Percentiles rank a stretch among this genome's conserved stretches.
Evolutionary conservation across 192 early-diverging fungal genomes (phyloP).

Genomic region (Pilaira anomala): DNA sequence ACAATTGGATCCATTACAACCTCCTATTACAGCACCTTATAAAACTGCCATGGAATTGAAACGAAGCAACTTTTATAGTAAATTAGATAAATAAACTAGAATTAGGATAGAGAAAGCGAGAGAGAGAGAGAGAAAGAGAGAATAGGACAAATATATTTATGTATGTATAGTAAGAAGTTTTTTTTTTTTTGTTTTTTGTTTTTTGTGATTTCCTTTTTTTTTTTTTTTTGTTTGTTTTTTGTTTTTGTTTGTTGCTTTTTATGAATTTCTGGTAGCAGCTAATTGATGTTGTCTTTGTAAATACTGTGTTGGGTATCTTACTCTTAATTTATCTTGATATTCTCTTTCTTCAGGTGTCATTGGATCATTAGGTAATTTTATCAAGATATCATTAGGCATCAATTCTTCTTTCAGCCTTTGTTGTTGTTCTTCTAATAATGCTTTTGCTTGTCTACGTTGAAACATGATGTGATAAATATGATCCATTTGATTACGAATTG

Average conservation of each 20-base stretch:
- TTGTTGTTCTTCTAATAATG: conserved; percentile 16
- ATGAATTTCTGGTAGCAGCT: background rate
- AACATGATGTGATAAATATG: conserved; percentile 11
- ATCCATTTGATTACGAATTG: conserved; percentile 43
- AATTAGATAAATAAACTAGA: conserved; percentile 21
- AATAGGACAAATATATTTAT: conserved; percentile 1
- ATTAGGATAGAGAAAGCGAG: background rate
- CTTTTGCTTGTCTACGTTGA: conserved; percentile 8
- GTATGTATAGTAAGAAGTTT: background rate
- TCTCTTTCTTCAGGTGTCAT: background rate
- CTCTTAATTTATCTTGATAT: background rate
- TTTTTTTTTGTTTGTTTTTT: too few species aligned
- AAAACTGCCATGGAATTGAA: conserved; percentile 75
- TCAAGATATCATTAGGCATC: background rate
- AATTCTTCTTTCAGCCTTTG: conserved; percentile 6
- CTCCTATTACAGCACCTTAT: conserved; percentile 89
- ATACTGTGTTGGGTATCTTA: conserved; percentile 16
- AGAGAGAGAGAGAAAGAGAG: background rate
- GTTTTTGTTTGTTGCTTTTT: too few species aligned
- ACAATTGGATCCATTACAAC: conserved; percentile 70
- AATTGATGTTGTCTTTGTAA: conserved; percentile 7
- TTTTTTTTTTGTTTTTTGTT: background rate
- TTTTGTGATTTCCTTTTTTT: too few species aligned
- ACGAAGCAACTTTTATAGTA: conserved; percentile 72
- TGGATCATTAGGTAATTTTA: background rate